Evolutionary conservation across 345 rosid genomes (phyloP).

Genomic region (Ceriops zippeliana): DNA sequence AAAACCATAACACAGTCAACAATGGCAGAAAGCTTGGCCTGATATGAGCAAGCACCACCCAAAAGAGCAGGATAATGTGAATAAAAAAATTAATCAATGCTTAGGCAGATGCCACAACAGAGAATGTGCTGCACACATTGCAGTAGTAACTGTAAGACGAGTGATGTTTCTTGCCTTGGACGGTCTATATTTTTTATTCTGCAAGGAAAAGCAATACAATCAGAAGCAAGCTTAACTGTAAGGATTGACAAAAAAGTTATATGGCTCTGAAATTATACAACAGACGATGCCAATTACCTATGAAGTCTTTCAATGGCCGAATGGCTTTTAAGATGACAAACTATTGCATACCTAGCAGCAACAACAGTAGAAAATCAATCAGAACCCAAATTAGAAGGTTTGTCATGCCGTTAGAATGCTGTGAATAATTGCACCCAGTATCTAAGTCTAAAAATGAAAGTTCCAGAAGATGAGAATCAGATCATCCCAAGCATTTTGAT

Average conservation of each 20-base stretch:
- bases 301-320: constrained; percentile 88
- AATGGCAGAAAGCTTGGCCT: background rate
- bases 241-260: constrained; percentile 3
- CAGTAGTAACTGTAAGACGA: background rate
- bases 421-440: too few relatives aligned
- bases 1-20: background rate
- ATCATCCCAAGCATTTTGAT: too few relatives aligned
- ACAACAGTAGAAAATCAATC: constrained; percentile 1
- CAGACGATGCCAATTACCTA: constrained; percentile 41
- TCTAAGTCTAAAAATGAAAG: too few relatives aligned
- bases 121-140: background rate
- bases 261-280: constrained; percentile 1
- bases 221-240: constrained; percentile 3
- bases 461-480: too few relatives aligned
- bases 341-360: constrained; percentile 61
- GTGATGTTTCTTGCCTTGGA: constrained; percentile 55
- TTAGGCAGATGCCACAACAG: background rate
- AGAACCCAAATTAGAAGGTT: too few relatives aligned
- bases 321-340: constrained; percentile 62
- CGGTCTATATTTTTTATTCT: constrained; percentile 75
- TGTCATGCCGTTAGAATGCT: too few relatives aligned
- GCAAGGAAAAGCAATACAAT: constrained; percentile 30
- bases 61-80: background rate
- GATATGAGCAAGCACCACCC: background rate
- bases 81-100: background rate